These are phyloP conservation scores for Microthlaspi erraticum DNA, from an alignment of 345 rosid genomes.

Conservation along the genomic window DNA sequence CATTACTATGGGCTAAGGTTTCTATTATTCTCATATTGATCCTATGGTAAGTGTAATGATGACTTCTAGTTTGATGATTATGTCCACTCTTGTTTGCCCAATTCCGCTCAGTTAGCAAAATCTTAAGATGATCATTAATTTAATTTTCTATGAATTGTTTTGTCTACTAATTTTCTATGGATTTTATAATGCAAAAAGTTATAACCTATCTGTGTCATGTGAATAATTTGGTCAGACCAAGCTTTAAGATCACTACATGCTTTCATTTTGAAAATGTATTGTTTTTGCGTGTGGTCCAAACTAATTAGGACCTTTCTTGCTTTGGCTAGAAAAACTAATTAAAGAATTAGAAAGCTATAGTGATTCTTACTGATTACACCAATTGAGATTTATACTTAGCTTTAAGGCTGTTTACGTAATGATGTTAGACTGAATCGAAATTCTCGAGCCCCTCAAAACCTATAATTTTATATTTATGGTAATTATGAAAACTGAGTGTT, in stretches of 20 bases:
- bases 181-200: neutral
- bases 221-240: conserved; percentile 32
- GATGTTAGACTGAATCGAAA: conserved; percentile 39
- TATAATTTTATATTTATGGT: conserved; percentile 25
- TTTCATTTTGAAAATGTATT: conserved; percentile 25
- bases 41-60: conserved; percentile 30
- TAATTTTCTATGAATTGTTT: neutral
- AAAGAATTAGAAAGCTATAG: conserved; percentile 37
- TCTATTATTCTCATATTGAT: conserved; percentile 23
- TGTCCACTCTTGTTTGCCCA: conserved; percentile 29
- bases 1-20: conserved; percentile 28
- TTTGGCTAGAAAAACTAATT: conserved; percentile 16
- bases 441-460: conserved; percentile 46
- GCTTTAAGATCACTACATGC: conserved; percentile 42
- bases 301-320: neutral
- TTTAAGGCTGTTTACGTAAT: conserved; percentile 47
- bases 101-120: conserved; percentile 1
- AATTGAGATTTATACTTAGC: conserved; percentile 39
- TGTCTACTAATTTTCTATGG: neutral
- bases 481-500: conserved; percentile 28
- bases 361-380: conserved; percentile 44
- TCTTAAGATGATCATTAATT: neutral
- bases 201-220: conserved; percentile 23
- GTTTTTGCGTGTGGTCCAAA: conserved; percentile 40
- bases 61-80: conserved; percentile 36